Evolutionary conservation across 768 basidiomycete species (phyloP), one percentile per base, ranked within the genome.

Genomic region (Rhizopogon sp.): DNA sequence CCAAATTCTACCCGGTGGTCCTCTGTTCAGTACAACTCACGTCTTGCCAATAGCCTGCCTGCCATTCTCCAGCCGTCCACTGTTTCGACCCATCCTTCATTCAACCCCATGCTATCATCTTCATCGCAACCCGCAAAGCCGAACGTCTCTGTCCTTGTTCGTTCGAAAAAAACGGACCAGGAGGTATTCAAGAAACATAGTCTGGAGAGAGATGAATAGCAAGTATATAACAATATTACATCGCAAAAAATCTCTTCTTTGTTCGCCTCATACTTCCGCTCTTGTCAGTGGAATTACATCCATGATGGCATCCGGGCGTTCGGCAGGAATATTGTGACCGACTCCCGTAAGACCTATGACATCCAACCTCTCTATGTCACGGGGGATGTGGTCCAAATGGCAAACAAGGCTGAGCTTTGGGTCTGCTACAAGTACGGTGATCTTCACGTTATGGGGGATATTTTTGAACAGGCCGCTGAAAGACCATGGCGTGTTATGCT

Each of bases 1-100:
- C 61, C 74, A 3, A 73, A 76, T 6, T 79, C 84, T 39, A 67
- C 85, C 25, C 25, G 25, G 25, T 25, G 3, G 25, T 25, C 25
- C 25, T 85, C 84, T 4, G 76, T 83, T 39, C 81, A 82, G 60
- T 82, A 80, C 3, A 82, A 87, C 60, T 63, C 74, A 2, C 72
- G 89, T 20, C 67, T 88, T 28, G 79, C 76, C 25, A 87, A 84
- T 56, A 87, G 85, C 10, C 71, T 90, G 22, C 88, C 86, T 3
- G 66, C 67, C n/a, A 78, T 83, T 39, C 79, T 72, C 16, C 75
- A 68, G 62, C 47, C 33, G 5, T 71, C 67, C 10, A 72, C 77
- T 17, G 69, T 66, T 11, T 69, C 60, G 39, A 61, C 50, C 55
- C 47, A 37, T 5, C 37, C 35, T 49, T n/a, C 46, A 22, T 16